A percentile compares a stretch with the other conserved stretches of the same genome.
phyloP scores from a whole-genome alignment of 805 yeast species.

The Candida endomychidarum region DNA sequence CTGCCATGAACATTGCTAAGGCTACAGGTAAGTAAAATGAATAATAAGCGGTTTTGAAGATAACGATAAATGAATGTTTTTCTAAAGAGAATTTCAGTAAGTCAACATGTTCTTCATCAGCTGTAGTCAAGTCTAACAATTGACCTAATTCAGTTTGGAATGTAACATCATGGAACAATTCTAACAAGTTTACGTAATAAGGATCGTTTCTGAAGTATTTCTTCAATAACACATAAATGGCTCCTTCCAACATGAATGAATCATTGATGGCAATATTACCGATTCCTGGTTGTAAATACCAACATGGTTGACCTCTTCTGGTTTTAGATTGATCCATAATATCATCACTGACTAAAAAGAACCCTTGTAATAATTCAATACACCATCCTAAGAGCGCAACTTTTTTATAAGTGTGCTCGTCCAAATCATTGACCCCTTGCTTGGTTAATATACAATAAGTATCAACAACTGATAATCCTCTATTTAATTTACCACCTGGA shows the following conservation, averaged over 20 bases:
- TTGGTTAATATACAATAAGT: slow-evolving; percentile 79
- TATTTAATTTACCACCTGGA: slow-evolving; percentile 94
- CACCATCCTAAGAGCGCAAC: slow-evolving; percentile 94
- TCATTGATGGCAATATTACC: slow-evolving; percentile 96
- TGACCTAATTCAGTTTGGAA: slow-evolving; percentile 98
- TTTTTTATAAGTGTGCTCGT: slow-evolving; percentile 70
- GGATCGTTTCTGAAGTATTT: slow-evolving; percentile 79
- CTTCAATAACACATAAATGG: slow-evolving; percentile 85
- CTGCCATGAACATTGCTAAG: slow-evolving; percentile 91
- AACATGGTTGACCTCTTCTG: slow-evolving; percentile 98
- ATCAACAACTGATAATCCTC: slow-evolving; percentile 94
- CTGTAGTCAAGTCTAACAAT: slow-evolving; percentile 90
- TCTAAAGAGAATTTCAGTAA: slow-evolving; percentile 79
- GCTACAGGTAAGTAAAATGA: slow-evolving; percentile 98
- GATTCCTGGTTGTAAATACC: slow-evolving; percentile 82
- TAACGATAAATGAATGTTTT: slow-evolving; percentile 94
- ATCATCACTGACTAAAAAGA: slow-evolving; percentile 95
- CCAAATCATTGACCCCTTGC: slow-evolving; percentile 55
- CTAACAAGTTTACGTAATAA: slow-evolving; percentile 87
- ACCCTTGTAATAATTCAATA: slow-evolving; percentile 92
- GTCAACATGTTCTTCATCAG: slow-evolving; percentile 94
- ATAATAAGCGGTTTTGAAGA: slow-evolving; percentile 95
- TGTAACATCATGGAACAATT: slow-evolving; percentile 94
- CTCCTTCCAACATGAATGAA: slow-evolving; percentile 94
- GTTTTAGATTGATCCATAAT: slow-evolving; percentile 97